A percentile compares a stretch with the other conserved stretches of the same genome.
Evolutionary conservation across 2,329 filamentous ascomycete species (phyloP).

Genomic region (Nemania sp.): DNA sequence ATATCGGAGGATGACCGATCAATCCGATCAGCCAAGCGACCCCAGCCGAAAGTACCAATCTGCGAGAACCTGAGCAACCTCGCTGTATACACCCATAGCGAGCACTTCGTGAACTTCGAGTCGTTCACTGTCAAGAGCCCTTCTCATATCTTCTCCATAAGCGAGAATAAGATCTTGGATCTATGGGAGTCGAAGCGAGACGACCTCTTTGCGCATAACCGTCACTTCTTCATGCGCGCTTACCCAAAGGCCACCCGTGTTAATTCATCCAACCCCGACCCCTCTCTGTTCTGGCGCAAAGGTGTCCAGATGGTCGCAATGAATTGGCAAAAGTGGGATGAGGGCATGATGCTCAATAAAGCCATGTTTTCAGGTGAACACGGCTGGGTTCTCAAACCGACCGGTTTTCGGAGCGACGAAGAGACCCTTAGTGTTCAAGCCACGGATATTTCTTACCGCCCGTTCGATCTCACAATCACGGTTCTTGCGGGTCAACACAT

Average conservation of each 20-base stretch:
- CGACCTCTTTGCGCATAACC: constrained; percentile 85
- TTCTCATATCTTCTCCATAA: constrained; percentile 83
- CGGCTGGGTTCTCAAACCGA: constrained; percentile 86
- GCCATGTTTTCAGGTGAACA: constrained; percentile 90
- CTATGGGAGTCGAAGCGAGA: constrained; percentile 65
- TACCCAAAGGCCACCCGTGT: constrained; percentile 82
- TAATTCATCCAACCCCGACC: constrained; percentile 92
- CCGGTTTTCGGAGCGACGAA: constrained; percentile 64
- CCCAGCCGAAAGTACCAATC: constrained; percentile 59
- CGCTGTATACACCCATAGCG: constrained; percentile 85
- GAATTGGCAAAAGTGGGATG: constrained; percentile 96
- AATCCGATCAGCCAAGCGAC: constrained; percentile 35
- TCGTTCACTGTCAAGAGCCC: constrained; percentile 64
- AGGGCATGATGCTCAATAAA: constrained; percentile 94
- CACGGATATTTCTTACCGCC: constrained; percentile 53
- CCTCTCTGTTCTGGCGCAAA: constrained; percentile 86
- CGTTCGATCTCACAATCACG: constrained; percentile 70
- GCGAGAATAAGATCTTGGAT: constrained; percentile 73
- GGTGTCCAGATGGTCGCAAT: constrained; percentile 97
- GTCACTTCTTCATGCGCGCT: constrained; percentile 84
- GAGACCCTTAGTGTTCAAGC: constrained; percentile 48
- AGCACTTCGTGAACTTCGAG: constrained; percentile 75
- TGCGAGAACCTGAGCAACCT: constrained; percentile 73
- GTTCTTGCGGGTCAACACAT: constrained; percentile 79
- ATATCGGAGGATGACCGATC: constrained; percentile 51